Base-by-base conservation (phyloP, 164 flowering plant genomes). In the Akebia trifoliata region DNA sequence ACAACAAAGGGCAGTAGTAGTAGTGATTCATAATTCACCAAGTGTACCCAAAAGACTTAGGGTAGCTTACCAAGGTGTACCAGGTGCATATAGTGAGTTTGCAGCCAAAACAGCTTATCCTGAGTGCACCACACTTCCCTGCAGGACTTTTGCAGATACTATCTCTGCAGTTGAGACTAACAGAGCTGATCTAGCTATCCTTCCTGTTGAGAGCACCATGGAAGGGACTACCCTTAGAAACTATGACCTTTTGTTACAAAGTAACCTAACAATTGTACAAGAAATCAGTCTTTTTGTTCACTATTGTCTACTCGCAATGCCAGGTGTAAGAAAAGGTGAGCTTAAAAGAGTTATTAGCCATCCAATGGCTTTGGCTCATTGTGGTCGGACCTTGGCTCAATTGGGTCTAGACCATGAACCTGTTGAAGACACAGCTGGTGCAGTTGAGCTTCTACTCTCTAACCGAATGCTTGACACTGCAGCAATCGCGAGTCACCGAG, bases 21-120 rank as follows among this genome's bases (percentile, higher is more conserved):
- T n/a, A n/a, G n/a, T n/a, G n/a, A n/a, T n/a, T n/a, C n/a, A n/a
- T n/a, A n/a, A n/a, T n/a, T n/a, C n/a, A n/a, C n/a, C n/a, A n/a
- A n/a, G n/a, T 8, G n/a, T n/a, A 32, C 6, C 21, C 1, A 50
- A 35, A 32, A 61, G 12, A 24, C 58, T 61, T 24, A 60, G 59
- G 21, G 54, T 69, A 8, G 69, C 73, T 14, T 69, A 69, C 30
- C 73, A 69, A 51, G 73, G 73, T n/a, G 59, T 44, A 12, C 66
- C 73, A 10, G 73, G 73, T n/a, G 73, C 73, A 14, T 69, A 64
- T 61, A 69, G 73, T 45, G 73, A 69, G 29, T 51, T 57, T 22
- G 73, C 73, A 4, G 73, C 69, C 4, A 60, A 56, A 37, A 51
- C 65, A 8, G 69, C 73, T 29, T 44, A 40, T 44, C 65, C 69